phyloP scores from a whole-genome alignment of 495 filamentous ascomycete species.

The Astrothelium macrocarpum region DNA sequence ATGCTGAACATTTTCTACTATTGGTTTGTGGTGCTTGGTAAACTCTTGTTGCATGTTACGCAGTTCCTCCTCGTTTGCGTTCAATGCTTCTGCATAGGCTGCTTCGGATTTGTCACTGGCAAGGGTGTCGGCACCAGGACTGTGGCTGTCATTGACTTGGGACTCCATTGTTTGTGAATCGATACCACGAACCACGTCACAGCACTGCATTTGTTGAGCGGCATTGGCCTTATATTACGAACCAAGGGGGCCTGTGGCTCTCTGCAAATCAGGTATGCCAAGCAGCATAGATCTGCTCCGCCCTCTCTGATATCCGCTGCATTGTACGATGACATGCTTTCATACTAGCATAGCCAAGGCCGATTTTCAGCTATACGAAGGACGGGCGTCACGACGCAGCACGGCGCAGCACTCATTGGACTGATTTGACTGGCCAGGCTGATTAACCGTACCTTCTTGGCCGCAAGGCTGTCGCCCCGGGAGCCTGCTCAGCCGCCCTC shows the following conservation, averaged over 20 bases:
- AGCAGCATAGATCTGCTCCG: conserved; percentile 4
- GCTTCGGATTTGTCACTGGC: conserved; percentile 1
- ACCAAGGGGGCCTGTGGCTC: neutral
- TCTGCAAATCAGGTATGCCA: neutral
- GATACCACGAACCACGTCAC: neutral
- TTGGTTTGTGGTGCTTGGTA: conserved; percentile 4
- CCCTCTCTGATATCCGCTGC: neutral
- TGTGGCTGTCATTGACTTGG: neutral
- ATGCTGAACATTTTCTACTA: neutral
- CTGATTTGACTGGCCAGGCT: neutral
- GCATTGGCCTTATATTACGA: neutral
- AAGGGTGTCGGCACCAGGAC: neutral
- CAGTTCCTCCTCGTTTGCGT: conserved; percentile 5
- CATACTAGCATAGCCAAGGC: conserved; percentile 5
- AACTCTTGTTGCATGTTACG: conserved; percentile 7
- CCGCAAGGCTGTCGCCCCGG: neutral
- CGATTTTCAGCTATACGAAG: neutral
- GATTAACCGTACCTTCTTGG: neutral
- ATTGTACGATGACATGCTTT: neutral
- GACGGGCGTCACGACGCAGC: neutral
- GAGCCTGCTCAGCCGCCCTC: neutral
- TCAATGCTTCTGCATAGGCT: conserved; percentile 2
- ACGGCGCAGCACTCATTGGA: neutral
- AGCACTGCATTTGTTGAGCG: neutral
- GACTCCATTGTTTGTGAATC: conserved; percentile 5